Evolutionary conservation across 331 rosid species (phyloP).

Genomic region (Ulmus americana): DNA sequence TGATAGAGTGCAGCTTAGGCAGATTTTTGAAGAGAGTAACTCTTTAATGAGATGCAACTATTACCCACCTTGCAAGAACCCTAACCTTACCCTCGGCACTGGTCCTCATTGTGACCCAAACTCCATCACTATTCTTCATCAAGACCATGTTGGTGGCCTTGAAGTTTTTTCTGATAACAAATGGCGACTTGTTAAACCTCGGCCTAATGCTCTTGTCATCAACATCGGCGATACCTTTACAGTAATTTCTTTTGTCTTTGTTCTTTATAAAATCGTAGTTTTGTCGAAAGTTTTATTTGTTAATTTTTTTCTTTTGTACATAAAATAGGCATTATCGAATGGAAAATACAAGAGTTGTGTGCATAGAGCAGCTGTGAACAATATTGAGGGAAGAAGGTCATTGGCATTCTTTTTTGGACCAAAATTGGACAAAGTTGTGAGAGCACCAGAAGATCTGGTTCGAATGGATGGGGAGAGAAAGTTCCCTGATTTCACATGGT

Average conservation of each 20-base stretch:
- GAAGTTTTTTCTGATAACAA: constrained; percentile 51
- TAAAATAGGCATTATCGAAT: too few relatives aligned
- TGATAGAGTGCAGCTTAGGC: constrained; percentile 37
- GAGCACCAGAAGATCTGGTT: too few relatives aligned
- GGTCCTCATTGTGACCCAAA: constrained; percentile 95
- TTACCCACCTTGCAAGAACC: constrained; percentile 58
- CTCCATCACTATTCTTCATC: constrained; percentile 70
- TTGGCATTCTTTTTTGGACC: too few relatives aligned
- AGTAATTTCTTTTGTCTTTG: constrained; percentile 24
- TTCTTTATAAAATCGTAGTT: background rate
- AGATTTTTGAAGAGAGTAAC: constrained; percentile 51
- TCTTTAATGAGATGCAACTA: constrained; percentile 76
- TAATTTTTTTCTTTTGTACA: too few relatives aligned
- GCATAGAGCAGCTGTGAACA: too few relatives aligned
- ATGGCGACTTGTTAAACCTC: constrained; percentile 57
- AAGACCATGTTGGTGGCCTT: constrained; percentile 81
- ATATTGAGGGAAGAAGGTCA: too few relatives aligned
- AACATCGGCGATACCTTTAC: constrained; percentile 81
- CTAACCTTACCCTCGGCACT: constrained; percentile 55
- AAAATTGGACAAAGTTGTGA: too few relatives aligned
- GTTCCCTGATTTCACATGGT: too few relatives aligned
- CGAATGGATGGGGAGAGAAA: too few relatives aligned
- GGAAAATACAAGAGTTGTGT: too few relatives aligned
- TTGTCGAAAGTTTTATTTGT: too few relatives aligned
- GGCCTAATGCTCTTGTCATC: constrained; percentile 55